Evolutionary conservation across 768 basidiomycete species (phyloP), one percentile per base, ranked within the genome.

Genomic region (Xerocomus spinulosus): DNA sequence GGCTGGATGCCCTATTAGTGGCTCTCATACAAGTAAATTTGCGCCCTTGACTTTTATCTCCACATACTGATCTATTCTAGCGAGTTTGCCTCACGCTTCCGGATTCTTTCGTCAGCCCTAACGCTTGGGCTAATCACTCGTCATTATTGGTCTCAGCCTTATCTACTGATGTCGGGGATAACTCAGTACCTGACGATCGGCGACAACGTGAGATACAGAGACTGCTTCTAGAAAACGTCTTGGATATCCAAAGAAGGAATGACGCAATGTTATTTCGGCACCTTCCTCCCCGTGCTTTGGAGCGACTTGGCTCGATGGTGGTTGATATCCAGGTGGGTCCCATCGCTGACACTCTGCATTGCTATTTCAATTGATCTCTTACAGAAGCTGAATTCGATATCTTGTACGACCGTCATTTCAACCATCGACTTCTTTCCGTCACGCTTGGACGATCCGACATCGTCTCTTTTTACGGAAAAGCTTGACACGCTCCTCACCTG

Each of bases 311-410:
- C 3, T 80, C 80, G 20, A 81, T 83, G 28, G 83, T 81, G 32
- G 64, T 69, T 9, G 77, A 79, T 52, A 75, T 80, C 44, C 76
- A 76, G 60, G 76, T 72, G 28, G 13, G 62, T 43, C 26, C 17
- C n/a, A 18, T 37, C 20, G 12, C 21, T 9, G 2, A 12, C 18
- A 3, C 29, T 29, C 18, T n/a, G 17, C 4, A 34, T 32, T 25
- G 20, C 17, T 30, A 17, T n/a, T 9, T 25, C 12, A n/a, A 53
- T 26, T 15, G 5, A 18, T 33, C n/a, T 21, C 8, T 26, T 9
- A 23, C 58, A 91, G 87, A 73, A 83, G 33, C 73, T 92, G 24
- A 92, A 92, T 60, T 84, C 87, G 2, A 85, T 92, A 48, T 81
- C 80, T 21, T 76, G 74, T 17, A 73, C 73, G 32, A 85, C 84